Conservation (phyloP, 495 filamentous ascomycete species). For the Emericellopsis terricola region DNA sequence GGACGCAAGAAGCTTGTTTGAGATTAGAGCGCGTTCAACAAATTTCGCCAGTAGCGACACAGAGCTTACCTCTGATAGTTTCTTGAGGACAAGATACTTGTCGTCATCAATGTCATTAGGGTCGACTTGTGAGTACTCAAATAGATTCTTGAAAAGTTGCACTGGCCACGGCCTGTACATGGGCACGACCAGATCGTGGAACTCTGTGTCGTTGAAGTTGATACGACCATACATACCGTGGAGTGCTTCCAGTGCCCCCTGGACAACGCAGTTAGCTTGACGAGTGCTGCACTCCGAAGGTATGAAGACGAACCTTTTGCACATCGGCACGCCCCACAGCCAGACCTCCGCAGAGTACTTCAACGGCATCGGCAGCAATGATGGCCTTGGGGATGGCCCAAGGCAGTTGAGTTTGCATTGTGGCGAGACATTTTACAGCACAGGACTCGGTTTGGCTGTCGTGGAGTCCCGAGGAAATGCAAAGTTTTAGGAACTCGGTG, state of each 20-base stretch:
- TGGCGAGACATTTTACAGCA: constrained; percentile 54
- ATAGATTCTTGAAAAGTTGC: constrained; percentile 53
- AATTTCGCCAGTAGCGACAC: background rate
- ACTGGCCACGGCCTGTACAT: constrained; percentile 59
- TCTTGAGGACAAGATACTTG: constrained; percentile 82
- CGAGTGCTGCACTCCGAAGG: constrained; percentile 6
- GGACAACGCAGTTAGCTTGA: constrained; percentile 9
- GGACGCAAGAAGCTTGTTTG: constrained; percentile 55
- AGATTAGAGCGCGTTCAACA: constrained; percentile 8
- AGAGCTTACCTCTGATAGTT: constrained; percentile 64
- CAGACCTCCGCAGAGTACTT: constrained; percentile 56
- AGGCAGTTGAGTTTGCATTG: constrained; percentile 54
- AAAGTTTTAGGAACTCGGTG: constrained; percentile 54
- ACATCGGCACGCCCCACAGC: constrained; percentile 54
- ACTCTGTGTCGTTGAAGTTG: constrained; percentile 60
- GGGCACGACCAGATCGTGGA: constrained; percentile 55
- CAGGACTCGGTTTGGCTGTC: constrained; percentile 46
- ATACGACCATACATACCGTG: constrained; percentile 64
- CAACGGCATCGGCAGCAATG: constrained; percentile 45
- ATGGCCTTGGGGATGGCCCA: constrained; percentile 81
- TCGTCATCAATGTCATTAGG: constrained; percentile 69
- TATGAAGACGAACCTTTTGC: constrained; percentile 39
- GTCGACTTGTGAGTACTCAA: constrained; percentile 68
- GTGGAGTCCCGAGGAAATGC: constrained; percentile 43
- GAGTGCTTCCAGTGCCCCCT: constrained; percentile 66